Evolutionary conservation across 1,139 yeast species (phyloP).

Genomic region (Kluyveromyces sp.): DNA sequence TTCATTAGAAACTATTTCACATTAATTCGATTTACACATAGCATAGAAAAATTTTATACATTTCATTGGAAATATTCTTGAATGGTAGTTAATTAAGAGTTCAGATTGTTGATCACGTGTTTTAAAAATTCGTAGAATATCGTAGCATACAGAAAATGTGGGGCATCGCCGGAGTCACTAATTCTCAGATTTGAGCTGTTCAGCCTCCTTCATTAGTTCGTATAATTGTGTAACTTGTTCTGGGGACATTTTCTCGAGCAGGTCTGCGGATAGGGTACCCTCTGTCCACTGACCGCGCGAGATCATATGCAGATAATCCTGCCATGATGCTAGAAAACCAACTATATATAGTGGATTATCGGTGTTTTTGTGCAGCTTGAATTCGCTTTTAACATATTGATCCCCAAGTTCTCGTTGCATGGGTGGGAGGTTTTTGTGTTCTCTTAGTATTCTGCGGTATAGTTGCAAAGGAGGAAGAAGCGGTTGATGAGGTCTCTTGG

Average conservation of each 20-base stretch:
- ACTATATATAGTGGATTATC: constrained; percentile 92
- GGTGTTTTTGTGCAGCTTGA: constrained; percentile 70
- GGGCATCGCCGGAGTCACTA: not conserved
- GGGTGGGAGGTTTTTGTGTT: constrained; percentile 61
- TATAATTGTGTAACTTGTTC: constrained; percentile 85
- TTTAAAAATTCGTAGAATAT: too few species aligned
- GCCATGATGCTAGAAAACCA: constrained; percentile 93
- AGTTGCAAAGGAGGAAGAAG: constrained; percentile 74
- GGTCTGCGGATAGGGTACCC: constrained; percentile 55
- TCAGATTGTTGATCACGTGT: too few species aligned
- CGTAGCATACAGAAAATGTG: not conserved
- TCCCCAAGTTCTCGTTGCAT: constrained; percentile 79
- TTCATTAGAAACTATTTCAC: too few species aligned
- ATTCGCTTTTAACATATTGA: constrained; percentile 81
- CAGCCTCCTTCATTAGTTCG: constrained; percentile 61
- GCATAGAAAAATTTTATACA: too few species aligned
- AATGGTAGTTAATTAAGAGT: too few species aligned
- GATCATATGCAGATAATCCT: constrained; percentile 67
- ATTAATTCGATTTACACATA: too few species aligned
- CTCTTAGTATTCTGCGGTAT: constrained; percentile 70
- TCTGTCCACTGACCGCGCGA: constrained; percentile 73
- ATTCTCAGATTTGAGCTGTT: not conserved
- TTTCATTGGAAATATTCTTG: too few species aligned
- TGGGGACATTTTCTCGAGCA: constrained; percentile 77
- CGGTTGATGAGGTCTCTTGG: constrained; percentile 38